A percentile compares a stretch with the other conserved stretches of the same genome.
These are phyloP conservation scores for Hanseniaspora taiwanica DNA, from an alignment of 805 yeast species.

Conservation along the genomic window DNA sequence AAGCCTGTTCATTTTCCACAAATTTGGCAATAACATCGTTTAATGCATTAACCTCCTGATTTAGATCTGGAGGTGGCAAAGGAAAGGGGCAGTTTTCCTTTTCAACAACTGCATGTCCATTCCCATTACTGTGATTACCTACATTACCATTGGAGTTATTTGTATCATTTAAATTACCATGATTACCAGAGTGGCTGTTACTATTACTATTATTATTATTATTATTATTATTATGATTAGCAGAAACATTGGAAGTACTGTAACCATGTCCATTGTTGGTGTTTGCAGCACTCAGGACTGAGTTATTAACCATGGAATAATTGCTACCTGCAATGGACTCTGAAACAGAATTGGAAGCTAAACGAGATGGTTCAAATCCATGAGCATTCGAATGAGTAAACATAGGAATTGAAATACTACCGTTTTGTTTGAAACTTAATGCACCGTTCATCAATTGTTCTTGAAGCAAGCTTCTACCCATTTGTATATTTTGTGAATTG, in stretches of 20 bases:
- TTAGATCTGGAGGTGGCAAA: slow-evolving; percentile 21
- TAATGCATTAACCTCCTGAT: slow-evolving; percentile 9
- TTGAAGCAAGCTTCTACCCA: slow-evolving; percentile 18
- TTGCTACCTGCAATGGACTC: too few relatives aligned
- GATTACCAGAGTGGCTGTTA: background rate
- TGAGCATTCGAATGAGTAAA: too few relatives aligned
- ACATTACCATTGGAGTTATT: background rate
- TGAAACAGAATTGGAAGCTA: too few relatives aligned
- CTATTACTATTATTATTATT: background rate
- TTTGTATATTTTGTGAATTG: slow-evolving; percentile 5
- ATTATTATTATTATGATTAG: background rate
- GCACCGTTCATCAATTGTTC: slow-evolving; percentile 23
- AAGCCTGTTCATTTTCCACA: slow-evolving; percentile 8
- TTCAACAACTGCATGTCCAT: slow-evolving; percentile 10
- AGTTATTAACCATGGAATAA: too few relatives aligned
- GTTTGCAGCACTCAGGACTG: slow-evolving; percentile 7
- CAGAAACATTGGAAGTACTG: background rate
- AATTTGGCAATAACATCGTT: slow-evolving; percentile 14
- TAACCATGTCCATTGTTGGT: background rate
- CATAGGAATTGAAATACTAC: slow-evolving; percentile 20
- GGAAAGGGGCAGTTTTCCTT: slow-evolving; percentile 25
- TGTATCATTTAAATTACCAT: background rate
- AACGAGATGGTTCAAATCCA: too few relatives aligned
- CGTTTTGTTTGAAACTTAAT: slow-evolving; percentile 21
- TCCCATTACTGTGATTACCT: background rate